Percentiles rank a stretch among this genome's conserved stretches.
Evolutionary conservation across 148 eudicot species (phyloP).

Genomic region (Dianthus caryophyllus): DNA sequence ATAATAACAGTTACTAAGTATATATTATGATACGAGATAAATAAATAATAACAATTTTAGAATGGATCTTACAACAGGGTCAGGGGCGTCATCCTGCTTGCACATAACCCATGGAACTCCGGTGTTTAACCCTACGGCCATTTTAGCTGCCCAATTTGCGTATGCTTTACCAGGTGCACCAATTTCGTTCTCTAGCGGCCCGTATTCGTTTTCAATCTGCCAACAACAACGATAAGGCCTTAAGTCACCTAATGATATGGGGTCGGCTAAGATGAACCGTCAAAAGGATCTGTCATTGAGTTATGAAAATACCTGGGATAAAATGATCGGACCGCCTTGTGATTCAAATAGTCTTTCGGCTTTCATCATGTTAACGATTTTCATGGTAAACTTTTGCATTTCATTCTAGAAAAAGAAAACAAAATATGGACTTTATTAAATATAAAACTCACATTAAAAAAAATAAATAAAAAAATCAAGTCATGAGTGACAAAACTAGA

Average conservation of each 20-base stretch:
- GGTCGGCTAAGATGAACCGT: conserved; percentile 5
- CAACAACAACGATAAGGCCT: conserved; percentile 4
- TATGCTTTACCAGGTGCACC: conserved; percentile 72
- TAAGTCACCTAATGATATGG: not conserved
- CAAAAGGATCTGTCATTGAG: not conserved
- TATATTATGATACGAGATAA: not conserved
- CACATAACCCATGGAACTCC: conserved; percentile 99
- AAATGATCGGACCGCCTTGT: conserved; percentile 90
- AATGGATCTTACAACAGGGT: conserved; percentile 63
- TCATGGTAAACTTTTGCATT: conserved; percentile 79
- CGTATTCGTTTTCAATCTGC: conserved; percentile 98
- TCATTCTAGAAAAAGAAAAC: conserved; percentile 41
- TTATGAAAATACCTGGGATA: conserved; percentile 70
- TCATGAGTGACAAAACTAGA: not conserved
- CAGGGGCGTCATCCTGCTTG: conserved; percentile 97
- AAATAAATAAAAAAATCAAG: not conserved
- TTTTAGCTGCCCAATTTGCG: conserved; percentile 85
- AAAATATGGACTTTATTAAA: not conserved
- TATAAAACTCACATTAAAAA: not conserved
- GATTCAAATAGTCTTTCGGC: conserved; percentile 66
- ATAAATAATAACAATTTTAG: conserved; percentile 1
- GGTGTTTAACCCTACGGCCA: conserved; percentile 74
- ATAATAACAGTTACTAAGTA: too few relatives aligned
- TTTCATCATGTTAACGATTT: conserved; percentile 90
- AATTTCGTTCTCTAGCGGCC: conserved; percentile 57